Percentiles rank a stretch among this genome's conserved stretches.
Evolutionary conservation across 1,284 basidiomycete species (phyloP).

Genomic region (Ceratobasidium sp.): DNA sequence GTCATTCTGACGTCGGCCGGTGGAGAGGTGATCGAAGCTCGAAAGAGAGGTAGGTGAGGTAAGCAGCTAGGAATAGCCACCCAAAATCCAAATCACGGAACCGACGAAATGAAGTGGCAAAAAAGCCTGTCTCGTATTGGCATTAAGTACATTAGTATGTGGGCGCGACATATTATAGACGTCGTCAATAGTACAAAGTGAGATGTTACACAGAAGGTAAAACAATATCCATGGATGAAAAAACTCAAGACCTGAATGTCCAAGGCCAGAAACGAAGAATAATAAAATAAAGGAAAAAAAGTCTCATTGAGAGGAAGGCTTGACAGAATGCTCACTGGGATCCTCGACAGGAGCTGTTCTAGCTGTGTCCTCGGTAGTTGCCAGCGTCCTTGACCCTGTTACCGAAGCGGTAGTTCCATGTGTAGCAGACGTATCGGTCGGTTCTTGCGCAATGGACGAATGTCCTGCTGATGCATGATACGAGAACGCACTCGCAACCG

Average conservation of each 20-base stretch:
- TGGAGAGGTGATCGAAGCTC: constrained; percentile 1
- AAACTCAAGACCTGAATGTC: constrained; percentile 38
- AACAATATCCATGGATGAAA: constrained; percentile 40
- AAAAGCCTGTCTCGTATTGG: constrained; percentile 4
- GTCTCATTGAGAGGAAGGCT: not conserved
- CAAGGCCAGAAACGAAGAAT: constrained; percentile 27
- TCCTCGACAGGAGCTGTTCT: constrained; percentile 8
- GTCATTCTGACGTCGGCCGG: constrained; percentile 32
- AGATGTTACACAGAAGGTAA: constrained; percentile 31
- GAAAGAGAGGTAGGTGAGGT: not conserved
- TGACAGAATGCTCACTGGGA: not conserved
- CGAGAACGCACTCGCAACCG: constrained; percentile 29
- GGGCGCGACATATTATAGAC: not conserved
- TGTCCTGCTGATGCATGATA: constrained; percentile 32
- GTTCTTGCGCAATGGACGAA: constrained; percentile 2
- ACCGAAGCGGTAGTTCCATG: constrained; percentile 16
- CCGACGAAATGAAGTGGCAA: constrained; percentile 14
- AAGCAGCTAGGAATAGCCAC: constrained; percentile 6
- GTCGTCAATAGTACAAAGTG: constrained; percentile 3
- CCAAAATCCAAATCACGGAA: not conserved
- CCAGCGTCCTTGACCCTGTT: constrained; percentile 2
- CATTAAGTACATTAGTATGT: constrained; percentile 33
- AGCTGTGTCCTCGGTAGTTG: constrained; percentile 6
- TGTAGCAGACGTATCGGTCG: constrained; percentile 1
- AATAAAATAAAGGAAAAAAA: constrained; percentile 26